phyloP scores from a whole-genome alignment of 495 filamentous ascomycete species.

The Penicillium longicatenatum region DNA sequence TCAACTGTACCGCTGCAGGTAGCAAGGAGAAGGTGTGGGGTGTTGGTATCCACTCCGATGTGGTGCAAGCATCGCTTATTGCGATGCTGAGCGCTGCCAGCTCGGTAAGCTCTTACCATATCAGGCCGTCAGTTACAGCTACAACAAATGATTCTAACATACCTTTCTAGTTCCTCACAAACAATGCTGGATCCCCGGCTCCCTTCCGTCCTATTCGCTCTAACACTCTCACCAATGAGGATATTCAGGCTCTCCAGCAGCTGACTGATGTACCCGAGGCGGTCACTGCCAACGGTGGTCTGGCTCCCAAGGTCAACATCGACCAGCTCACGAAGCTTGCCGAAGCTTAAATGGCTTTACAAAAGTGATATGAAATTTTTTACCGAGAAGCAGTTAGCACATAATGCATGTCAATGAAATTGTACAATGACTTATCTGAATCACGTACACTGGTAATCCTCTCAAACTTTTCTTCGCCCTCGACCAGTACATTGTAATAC shows the following conservation, averaged over 20 bases:
- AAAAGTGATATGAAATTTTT: constrained; percentile 18
- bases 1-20: constrained; percentile 80
- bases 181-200: constrained; percentile 46
- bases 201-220: constrained; percentile 51
- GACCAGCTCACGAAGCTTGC: constrained; percentile 39
- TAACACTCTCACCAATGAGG: constrained; percentile 47
- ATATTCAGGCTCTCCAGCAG: constrained; percentile 47
- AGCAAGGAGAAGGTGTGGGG: constrained; percentile 80
- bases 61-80: constrained; percentile 88
- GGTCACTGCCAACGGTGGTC: constrained; percentile 19
- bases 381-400: constrained; percentile 13
- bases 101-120: constrained; percentile 65
- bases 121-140: not conserved
- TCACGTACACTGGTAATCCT: not conserved
- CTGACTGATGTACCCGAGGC: constrained; percentile 30
- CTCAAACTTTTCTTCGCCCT: not conserved
- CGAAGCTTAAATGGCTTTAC: constrained; percentile 32
- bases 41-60: constrained; percentile 93
- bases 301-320: constrained; percentile 37
- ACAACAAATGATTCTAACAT: constrained; percentile 16
- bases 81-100: constrained; percentile 86
- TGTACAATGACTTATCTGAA: not conserved
- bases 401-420: constrained; percentile 24
- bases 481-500: too few species aligned
- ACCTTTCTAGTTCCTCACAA: constrained; percentile 45